A percentile compares a stretch with the other conserved stretches of the same genome.
These are phyloP conservation scores for Podila horticola DNA, from an alignment of 192 early-diverging fungal species.

Conservation along the genomic window DNA sequence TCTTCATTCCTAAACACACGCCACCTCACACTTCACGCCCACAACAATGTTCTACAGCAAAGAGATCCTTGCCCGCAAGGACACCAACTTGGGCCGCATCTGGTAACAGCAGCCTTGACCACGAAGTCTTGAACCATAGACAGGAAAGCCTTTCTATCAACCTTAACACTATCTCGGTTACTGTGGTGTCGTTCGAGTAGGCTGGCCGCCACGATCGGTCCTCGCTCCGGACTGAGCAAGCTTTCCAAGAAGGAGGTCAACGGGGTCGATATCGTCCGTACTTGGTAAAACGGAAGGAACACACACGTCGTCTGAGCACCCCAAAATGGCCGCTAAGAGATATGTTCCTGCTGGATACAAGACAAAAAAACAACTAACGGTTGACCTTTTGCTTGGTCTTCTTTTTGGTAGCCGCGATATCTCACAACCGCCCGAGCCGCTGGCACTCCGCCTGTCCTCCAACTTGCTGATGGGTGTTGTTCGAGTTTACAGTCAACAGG, in stretches of 20 bases:
- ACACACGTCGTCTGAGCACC: background rate
- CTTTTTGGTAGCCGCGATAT: constrained; percentile 20
- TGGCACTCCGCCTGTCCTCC: constrained; percentile 66
- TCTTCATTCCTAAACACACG: too few relatives aligned
- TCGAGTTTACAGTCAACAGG: constrained; percentile 64
- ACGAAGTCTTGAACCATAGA: too few relatives aligned
- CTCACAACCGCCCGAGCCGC: constrained; percentile 59
- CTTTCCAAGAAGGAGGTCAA: constrained; percentile 66
- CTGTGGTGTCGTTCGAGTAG: constrained; percentile 11
- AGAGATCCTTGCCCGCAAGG: constrained; percentile 63
- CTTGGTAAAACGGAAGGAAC: constrained; percentile 46
- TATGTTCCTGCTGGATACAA: background rate
- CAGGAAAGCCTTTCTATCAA: background rate
- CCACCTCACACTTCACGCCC: background rate
- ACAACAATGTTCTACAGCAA: constrained; percentile 66
- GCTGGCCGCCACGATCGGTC: constrained; percentile 63
- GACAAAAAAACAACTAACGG: background rate
- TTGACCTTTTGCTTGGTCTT: background rate
- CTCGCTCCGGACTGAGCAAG: constrained; percentile 59
- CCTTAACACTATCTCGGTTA: background rate
- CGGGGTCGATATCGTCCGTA: constrained; percentile 59
- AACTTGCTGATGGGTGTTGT: constrained; percentile 69
- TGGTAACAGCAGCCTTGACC: constrained; percentile 37
- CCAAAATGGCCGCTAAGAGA: background rate
- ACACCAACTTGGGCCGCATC: constrained; percentile 59